These are phyloP conservation scores for Mortierella sp. DNA, from an alignment of 371 early-diverging fungal genomes.

Conservation along the genomic window DNA sequence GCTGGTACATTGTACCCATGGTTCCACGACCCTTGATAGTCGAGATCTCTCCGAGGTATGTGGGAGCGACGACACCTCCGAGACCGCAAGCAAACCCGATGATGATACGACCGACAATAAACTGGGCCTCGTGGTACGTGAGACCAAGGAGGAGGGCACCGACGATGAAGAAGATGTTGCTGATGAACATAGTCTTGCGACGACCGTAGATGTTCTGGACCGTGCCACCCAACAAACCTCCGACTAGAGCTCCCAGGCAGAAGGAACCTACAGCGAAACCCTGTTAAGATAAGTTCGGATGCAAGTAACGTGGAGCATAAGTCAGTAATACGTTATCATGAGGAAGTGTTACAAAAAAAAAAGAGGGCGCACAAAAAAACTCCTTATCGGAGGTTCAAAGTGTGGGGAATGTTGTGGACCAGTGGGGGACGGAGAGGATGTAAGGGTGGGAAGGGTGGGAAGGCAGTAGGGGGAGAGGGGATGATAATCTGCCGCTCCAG, in stretches of 20 bases:
- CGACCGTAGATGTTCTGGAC: constrained; percentile 75
- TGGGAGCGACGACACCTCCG: constrained; percentile 80
- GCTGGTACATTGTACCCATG: constrained; percentile 78
- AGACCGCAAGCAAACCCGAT: constrained; percentile 88
- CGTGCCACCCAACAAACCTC: constrained; percentile 66
- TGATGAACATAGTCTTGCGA: constrained; percentile 71
- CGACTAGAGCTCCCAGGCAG: constrained; percentile 72
- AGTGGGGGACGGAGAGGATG: too few relatives aligned
- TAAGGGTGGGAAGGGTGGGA: too few relatives aligned
- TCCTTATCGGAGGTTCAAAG: too few relatives aligned
- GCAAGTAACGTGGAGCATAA: neutral
- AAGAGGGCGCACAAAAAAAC: too few relatives aligned
- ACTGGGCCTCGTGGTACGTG: constrained; percentile 68
- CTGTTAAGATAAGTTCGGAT: constrained; percentile 12
- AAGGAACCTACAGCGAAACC: constrained; percentile 76
- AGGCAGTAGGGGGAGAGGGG: too few relatives aligned
- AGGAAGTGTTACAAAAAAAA: too few relatives aligned
- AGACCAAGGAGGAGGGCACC: constrained; percentile 74
- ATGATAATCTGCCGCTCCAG: too few relatives aligned
- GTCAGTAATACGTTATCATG: neutral
- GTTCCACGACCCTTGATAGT: constrained; percentile 80
- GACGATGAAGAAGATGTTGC: constrained; percentile 72
- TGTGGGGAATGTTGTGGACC: too few relatives aligned
- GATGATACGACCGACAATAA: constrained; percentile 84
- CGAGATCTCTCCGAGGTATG: constrained; percentile 86